Evolutionary conservation across 2,329 filamentous ascomycete species (phyloP).

Genomic region (Ascochyta pisi): DNA sequence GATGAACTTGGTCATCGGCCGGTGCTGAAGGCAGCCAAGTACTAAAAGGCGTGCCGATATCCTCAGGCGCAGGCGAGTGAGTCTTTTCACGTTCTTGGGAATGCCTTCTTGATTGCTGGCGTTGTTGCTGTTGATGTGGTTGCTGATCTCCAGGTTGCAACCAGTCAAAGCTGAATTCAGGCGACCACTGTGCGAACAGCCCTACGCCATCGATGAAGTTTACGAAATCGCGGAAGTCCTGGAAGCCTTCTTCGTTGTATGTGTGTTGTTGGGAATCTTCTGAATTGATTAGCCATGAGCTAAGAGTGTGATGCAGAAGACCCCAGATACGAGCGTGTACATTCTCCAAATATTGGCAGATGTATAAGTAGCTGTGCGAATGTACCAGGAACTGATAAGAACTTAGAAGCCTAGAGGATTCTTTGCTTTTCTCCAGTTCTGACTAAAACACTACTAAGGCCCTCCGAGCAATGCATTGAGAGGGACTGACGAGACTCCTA

Average conservation of each 20-base stretch:
- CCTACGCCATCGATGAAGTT: slow-evolving; percentile 45
- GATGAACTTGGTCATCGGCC: slow-evolving; percentile 35
- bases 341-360: too few relatives aligned
- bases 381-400: too few relatives aligned
- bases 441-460: too few relatives aligned
- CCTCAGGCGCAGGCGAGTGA: slow-evolving; percentile 31
- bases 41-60: slow-evolving; percentile 42
- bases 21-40: slow-evolving; percentile 41
- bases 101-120: slow-evolving; percentile 25
- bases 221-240: slow-evolving; percentile 42
- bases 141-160: slow-evolving; percentile 27
- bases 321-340: too few relatives aligned
- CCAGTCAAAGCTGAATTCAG: slow-evolving; percentile 41
- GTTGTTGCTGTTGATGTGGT: slow-evolving; percentile 20
- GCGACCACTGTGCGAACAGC: slow-evolving; percentile 40
- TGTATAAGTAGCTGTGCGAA: too few relatives aligned
- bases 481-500: too few relatives aligned
- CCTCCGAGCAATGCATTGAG: too few relatives aligned
- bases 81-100: slow-evolving; percentile 26
- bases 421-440: too few relatives aligned
- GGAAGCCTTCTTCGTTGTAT: slow-evolving; percentile 35
- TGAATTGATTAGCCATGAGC: neutral
- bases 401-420: too few relatives aligned
- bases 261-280: slow-evolving; percentile 10
- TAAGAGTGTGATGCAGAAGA: neutral